These are phyloP conservation scores for Metschnikowia amazonensis DNA, from an alignment of 805 yeast species.

Conservation along the genomic window DNA sequence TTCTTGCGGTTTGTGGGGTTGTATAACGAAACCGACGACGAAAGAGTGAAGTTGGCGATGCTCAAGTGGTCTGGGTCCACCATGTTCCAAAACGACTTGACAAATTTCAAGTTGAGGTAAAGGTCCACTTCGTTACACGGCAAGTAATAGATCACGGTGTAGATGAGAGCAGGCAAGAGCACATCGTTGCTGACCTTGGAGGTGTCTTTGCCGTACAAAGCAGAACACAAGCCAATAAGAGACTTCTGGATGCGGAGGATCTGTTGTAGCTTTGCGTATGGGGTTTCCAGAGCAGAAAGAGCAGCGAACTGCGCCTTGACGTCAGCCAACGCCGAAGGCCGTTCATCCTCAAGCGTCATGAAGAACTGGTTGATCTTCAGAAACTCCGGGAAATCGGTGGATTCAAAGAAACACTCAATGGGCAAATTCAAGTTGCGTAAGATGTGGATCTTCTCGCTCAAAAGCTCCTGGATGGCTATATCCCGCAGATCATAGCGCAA, in stretches of 20 bases:
- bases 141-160: conserved; percentile 30
- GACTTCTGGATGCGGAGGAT: conserved; percentile 33
- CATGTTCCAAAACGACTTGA: conserved; percentile 32
- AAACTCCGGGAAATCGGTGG: conserved; percentile 11
- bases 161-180: conserved; percentile 39
- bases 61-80: conserved; percentile 30
- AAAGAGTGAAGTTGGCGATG: conserved; percentile 11
- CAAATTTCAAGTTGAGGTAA: conserved; percentile 34
- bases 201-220: conserved; percentile 19
- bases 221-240: conserved; percentile 20
- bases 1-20: conserved; percentile 15
- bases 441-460: conserved; percentile 30
- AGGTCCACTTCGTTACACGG: conserved; percentile 24
- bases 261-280: conserved; percentile 28
- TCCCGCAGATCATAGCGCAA: conserved; percentile 39
- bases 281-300: conserved; percentile 26
- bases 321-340: conserved; percentile 16
- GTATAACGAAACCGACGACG: conserved; percentile 12
- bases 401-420: conserved; percentile 29
- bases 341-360: conserved; percentile 8
- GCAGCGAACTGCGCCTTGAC: conserved; percentile 19
- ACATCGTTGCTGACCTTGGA: conserved; percentile 33
- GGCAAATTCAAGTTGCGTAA: conserved; percentile 27
- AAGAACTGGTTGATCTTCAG: conserved; percentile 13
- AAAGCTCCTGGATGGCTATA: conserved; percentile 32